Evolutionary conservation across 768 basidiomycete genomes (phyloP).

Genomic region (Lactarius hatsudake): DNA sequence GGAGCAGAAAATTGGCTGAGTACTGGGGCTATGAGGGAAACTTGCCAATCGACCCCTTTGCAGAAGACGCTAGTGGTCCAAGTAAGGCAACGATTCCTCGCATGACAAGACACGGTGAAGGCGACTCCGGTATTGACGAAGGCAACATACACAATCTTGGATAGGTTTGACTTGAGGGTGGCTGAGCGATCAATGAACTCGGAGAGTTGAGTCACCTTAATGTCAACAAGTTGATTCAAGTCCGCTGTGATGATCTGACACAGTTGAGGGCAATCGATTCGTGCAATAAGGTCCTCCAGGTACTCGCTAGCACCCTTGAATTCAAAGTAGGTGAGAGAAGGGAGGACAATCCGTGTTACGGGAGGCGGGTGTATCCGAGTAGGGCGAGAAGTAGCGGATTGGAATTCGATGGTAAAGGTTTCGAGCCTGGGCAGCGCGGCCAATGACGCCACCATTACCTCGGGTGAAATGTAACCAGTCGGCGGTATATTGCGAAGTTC

Average conservation of each 20-base stretch:
- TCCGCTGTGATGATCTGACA: fast-evolving
- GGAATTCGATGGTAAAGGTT: neutral
- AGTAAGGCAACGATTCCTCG: neutral
- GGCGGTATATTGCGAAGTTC: neutral
- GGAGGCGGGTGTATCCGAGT: neutral
- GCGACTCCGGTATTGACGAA: neutral
- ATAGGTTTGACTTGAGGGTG: neutral
- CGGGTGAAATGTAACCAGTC: neutral
- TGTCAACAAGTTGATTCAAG: neutral
- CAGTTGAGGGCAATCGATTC: neutral
- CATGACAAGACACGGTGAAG: neutral
- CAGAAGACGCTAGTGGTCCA: fast-evolving
- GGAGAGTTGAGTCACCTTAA: neutral
- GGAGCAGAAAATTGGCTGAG: neutral
- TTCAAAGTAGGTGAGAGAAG: neutral
- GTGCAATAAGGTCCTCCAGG: neutral
- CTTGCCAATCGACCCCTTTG: neutral
- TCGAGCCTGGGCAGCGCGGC: neutral
- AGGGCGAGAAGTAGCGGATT: neutral
- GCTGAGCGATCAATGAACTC: neutral
- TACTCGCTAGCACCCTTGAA: neutral
- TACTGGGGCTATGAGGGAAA: neutral
- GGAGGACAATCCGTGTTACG: neutral
- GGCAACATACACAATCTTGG: neutral
- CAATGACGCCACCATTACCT: neutral